phyloP scores from a whole-genome alignment of 805 yeast species.

The Suhomyces kilbournensis region DNA sequence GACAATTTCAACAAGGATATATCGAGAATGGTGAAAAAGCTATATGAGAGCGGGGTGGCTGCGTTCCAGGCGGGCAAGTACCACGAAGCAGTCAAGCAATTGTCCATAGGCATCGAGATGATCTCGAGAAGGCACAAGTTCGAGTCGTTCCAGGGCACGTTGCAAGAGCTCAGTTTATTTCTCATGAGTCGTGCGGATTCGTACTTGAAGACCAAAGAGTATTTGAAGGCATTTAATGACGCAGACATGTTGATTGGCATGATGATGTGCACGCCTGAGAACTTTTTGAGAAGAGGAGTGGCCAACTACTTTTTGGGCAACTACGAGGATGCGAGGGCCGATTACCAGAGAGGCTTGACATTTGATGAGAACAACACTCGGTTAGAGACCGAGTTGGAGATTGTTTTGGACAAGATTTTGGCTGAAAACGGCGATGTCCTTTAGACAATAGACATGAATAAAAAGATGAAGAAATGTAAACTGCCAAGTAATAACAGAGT shows the following conservation, averaged over 20 bases:
- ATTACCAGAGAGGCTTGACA: conserved; percentile 71
- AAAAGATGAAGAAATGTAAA: too few relatives aligned
- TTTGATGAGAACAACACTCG: conserved; percentile 54
- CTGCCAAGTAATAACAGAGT: too few relatives aligned
- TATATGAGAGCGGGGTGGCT: conserved; percentile 62
- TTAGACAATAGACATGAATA: background rate
- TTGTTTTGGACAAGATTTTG: conserved; percentile 46
- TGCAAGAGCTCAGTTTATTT: conserved; percentile 65
- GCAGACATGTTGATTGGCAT: conserved; percentile 62
- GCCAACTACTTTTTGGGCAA: conserved; percentile 61
- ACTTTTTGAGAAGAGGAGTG: conserved; percentile 69
- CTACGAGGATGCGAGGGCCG: conserved; percentile 58
- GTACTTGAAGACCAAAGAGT: conserved; percentile 51
- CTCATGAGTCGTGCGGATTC: conserved; percentile 73
- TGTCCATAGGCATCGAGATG: conserved; percentile 65
- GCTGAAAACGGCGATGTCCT: conserved; percentile 59
- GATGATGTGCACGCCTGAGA: conserved; percentile 61
- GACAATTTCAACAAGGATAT: conserved; percentile 54
- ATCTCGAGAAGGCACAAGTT: conserved; percentile 66
- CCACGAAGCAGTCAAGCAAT: conserved; percentile 61
- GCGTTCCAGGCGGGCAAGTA: conserved; percentile 54
- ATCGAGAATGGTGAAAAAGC: conserved; percentile 58
- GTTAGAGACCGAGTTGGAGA: conserved; percentile 46
- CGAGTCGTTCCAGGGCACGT: conserved; percentile 69
- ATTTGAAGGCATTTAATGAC: conserved; percentile 62